phyloP scores from a whole-genome alignment of 768 basidiomycete genomes.

The Polyporus arcularius region DNA sequence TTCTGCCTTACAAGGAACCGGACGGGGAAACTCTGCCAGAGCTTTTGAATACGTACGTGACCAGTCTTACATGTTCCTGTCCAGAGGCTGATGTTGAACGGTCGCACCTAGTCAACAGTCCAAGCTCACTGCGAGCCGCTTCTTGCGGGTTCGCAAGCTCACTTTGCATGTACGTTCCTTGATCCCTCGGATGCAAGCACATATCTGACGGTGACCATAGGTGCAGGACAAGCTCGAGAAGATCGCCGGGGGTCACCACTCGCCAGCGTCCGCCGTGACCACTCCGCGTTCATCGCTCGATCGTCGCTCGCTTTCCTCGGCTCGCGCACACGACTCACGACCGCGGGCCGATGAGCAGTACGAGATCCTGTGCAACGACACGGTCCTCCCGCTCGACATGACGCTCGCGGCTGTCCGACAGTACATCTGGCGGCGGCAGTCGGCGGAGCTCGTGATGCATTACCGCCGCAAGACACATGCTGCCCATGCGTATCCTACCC shows the following conservation, averaged over 20 bases:
- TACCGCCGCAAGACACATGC: constrained; percentile 49
- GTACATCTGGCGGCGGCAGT: constrained; percentile 87
- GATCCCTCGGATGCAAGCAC: background rate
- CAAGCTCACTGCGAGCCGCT: constrained; percentile 86
- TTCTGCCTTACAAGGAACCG: constrained; percentile 74
- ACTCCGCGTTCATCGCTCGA: constrained; percentile 43
- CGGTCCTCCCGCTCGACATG: constrained; percentile 82
- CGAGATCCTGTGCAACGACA: constrained; percentile 88
- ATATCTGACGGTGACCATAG: constrained; percentile 36
- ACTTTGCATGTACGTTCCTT: constrained; percentile 65
- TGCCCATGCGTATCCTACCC: no score
- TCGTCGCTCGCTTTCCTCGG: constrained; percentile 24
- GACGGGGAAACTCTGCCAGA: constrained; percentile 70
- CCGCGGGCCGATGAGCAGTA: constrained; percentile 65
- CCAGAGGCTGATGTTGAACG: background rate
- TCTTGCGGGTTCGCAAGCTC: constrained; percentile 84
- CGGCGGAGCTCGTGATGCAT: constrained; percentile 71
- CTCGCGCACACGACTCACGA: constrained; percentile 19
- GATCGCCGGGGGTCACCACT: constrained; percentile 31
- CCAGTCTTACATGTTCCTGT: background rate
- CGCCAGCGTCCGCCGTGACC: constrained; percentile 31
- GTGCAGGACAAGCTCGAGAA: constrained; percentile 84
- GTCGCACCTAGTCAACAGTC: constrained; percentile 59
- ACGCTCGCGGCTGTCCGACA: constrained; percentile 90
- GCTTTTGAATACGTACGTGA: constrained; percentile 79